Conservation (phyloP, 805 yeast genomes). For the Nakazawaea wyomingensis region DNA sequence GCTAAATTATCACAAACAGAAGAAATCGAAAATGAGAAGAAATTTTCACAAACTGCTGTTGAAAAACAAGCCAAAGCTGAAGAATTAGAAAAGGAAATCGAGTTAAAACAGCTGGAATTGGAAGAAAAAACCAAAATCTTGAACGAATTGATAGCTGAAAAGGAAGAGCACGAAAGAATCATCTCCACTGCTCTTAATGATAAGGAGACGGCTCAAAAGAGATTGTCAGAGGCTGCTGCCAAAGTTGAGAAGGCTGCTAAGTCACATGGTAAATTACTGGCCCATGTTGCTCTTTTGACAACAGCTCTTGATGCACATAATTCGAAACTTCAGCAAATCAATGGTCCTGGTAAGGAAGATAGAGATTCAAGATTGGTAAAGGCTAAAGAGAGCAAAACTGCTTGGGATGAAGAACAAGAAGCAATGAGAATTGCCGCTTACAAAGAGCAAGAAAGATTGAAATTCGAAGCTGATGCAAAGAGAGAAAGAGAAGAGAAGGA, state of each 20-base stretch:
- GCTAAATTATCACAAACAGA: constrained; percentile 25
- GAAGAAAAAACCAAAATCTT: constrained; percentile 18
- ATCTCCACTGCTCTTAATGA: constrained; percentile 23
- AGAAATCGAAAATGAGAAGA: constrained; percentile 25
- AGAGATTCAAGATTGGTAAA: constrained; percentile 31
- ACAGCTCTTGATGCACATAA: constrained; percentile 39
- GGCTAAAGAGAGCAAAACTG: constrained; percentile 34
- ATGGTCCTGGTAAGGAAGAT: constrained; percentile 31
- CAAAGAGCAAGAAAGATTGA: constrained; percentile 38
- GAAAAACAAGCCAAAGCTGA: constrained; percentile 34
- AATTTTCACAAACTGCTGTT: constrained; percentile 35
- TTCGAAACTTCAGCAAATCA: constrained; percentile 34
- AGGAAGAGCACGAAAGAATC: constrained; percentile 31
- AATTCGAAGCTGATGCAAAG: constrained; percentile 33
- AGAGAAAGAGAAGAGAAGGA: constrained; percentile 38
- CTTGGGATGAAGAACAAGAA: constrained; percentile 43
- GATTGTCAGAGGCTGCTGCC: constrained; percentile 27
- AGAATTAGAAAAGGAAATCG: constrained; percentile 28
- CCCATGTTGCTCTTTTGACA: constrained; percentile 40
- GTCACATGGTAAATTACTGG: constrained; percentile 31
- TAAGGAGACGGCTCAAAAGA: constrained; percentile 37
- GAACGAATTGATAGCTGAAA: constrained; percentile 38
- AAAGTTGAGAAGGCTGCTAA: constrained; percentile 32
- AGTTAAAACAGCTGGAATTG: constrained; percentile 35
- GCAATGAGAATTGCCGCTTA: constrained; percentile 40